Conservation (phyloP, 2,329 filamentous ascomycete species). For the Xylariaceae sp. region DNA sequence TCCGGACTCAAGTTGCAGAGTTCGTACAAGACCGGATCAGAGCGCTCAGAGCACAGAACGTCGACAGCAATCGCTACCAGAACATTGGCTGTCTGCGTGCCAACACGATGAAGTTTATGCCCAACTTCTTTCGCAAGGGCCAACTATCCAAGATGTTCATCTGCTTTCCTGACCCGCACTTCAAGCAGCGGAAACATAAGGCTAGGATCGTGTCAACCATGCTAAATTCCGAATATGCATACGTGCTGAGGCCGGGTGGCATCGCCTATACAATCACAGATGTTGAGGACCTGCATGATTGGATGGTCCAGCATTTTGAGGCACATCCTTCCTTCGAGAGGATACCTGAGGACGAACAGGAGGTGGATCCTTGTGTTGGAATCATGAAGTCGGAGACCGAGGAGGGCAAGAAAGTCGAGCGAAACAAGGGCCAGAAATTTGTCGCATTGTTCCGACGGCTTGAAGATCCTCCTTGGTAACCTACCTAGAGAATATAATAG, state of each 20-base stretch:
- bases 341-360: constrained; percentile 58
- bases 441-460: constrained; percentile 79
- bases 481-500: no score
- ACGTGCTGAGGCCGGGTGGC: constrained; percentile 72
- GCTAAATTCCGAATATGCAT: constrained; percentile 89
- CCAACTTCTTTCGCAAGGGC: constrained; percentile 80
- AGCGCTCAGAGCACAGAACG: constrained; percentile 64
- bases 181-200: constrained; percentile 96
- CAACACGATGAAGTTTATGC: constrained; percentile 99
- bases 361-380: constrained; percentile 61
- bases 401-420: constrained; percentile 91
- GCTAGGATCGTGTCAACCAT: constrained; percentile 86
- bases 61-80: constrained; percentile 54
- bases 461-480: constrained; percentile 69
- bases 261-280: constrained; percentile 95
- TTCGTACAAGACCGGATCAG: constrained; percentile 84
- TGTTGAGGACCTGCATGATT: constrained; percentile 85
- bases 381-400: constrained; percentile 82
- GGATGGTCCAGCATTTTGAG: constrained; percentile 86
- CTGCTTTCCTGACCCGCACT: constrained; percentile 97
- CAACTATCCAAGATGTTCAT: constrained; percentile 92
- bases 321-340: constrained; percentile 73
- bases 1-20: constrained; percentile 80
- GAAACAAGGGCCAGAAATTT: constrained; percentile 86
- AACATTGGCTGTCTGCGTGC: constrained; percentile 85